These are phyloP conservation scores for Gossypioides kirkii DNA, from an alignment of 345 rosid genomes.

Conservation along the genomic window DNA sequence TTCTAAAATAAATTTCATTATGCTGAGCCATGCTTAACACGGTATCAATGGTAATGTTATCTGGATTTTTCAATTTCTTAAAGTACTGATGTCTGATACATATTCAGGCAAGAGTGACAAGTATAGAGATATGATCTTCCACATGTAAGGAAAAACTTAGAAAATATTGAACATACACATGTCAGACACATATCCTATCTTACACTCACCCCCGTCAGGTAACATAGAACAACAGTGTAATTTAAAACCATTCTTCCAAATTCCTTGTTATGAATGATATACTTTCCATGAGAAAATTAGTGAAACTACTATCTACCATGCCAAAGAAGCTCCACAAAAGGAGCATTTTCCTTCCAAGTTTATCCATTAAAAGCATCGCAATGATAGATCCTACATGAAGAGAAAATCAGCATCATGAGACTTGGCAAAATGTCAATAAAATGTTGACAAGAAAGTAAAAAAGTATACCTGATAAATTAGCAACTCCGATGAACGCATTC, in stretches of 20 bases:
- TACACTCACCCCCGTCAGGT: neutral
- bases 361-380: conserved; percentile 94
- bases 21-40: neutral
- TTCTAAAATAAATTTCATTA: neutral
- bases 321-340: conserved; percentile 82
- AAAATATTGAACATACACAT: neutral
- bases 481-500: conserved; percentile 71
- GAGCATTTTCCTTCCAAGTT: conserved; percentile 71
- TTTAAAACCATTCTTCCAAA: neutral
- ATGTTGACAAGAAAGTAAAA: conserved; percentile 5
- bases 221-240: neutral
- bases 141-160: neutral
- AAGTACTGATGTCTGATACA: neutral
- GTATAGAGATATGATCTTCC: neutral
- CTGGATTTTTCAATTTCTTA: neutral
- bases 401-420: neutral
- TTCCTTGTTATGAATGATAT: neutral
- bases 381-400: conserved; percentile 61
- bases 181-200: neutral
- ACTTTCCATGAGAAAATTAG: conserved; percentile 1
- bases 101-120: neutral
- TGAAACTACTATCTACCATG: conserved; percentile 48
- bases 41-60: neutral
- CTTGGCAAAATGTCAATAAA: conserved; percentile 6
- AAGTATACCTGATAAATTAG: conserved; percentile 64